Conservation (phyloP, 768 basidiomycete genomes). For the Podaxis sp. region DNA sequence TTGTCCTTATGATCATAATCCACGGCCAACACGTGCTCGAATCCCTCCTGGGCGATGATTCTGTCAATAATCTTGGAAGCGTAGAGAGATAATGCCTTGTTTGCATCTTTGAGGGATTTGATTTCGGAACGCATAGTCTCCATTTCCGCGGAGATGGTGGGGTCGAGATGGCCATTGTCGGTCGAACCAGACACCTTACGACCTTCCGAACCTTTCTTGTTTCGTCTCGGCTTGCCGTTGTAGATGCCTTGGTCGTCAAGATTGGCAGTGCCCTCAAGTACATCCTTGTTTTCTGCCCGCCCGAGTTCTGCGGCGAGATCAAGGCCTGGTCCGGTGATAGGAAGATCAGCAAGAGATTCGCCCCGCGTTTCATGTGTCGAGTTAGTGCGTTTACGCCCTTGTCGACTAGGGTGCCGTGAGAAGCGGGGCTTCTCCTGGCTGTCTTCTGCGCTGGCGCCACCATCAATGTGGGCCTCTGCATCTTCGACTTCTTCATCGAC, state of each 20-base stretch:
- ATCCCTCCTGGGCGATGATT: slow-evolving; percentile 94
- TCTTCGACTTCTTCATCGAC: slow-evolving; percentile 60
- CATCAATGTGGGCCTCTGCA: slow-evolving; percentile 34
- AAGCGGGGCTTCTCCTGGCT: slow-evolving; percentile 33
- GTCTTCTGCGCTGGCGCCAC: slow-evolving; percentile 34
- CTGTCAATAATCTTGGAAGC: slow-evolving; percentile 98
- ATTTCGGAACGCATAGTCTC: slow-evolving; percentile 83
- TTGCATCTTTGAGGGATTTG: slow-evolving; percentile 91
- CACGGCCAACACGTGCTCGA: slow-evolving; percentile 93
- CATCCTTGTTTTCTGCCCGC: slow-evolving; percentile 87
- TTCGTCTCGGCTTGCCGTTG: slow-evolving; percentile 47
- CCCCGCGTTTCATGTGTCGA: slow-evolving; percentile 64
- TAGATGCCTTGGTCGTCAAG: slow-evolving; percentile 46
- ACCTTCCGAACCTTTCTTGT: slow-evolving; percentile 44
- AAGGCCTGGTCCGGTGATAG: slow-evolving; percentile 85
- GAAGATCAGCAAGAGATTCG: slow-evolving; percentile 83
- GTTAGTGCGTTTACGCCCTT: slow-evolving; percentile 48
- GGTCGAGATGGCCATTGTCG: slow-evolving; percentile 38
- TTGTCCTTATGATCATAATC: slow-evolving; percentile 78
- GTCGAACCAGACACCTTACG: slow-evolving; percentile 36
- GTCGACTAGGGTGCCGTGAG: slow-evolving; percentile 41
- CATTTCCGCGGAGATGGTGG: slow-evolving; percentile 50
- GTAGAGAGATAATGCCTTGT: slow-evolving; percentile 93
- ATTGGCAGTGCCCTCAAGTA: slow-evolving; percentile 59
- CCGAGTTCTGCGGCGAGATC: slow-evolving; percentile 92